Base-by-base conservation (phyloP, 106 monocot genomes). In the Chionographis japonica region DNA sequence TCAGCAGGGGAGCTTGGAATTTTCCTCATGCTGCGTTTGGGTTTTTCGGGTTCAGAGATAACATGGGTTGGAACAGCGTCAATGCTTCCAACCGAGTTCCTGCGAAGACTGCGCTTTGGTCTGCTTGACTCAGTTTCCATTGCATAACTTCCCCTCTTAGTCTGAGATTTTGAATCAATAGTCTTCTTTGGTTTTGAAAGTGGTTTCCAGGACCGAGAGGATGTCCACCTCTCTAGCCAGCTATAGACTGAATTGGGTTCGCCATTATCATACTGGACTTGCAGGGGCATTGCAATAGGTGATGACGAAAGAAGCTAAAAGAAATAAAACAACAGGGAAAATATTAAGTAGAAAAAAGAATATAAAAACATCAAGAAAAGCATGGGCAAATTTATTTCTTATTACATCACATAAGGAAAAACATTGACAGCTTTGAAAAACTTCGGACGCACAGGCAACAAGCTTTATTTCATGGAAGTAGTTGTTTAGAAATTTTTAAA, bases 221-320 rank as follows among this genome's bases (percentile, higher is more conserved):
- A 56, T 68, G 90, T 83, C 94, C 94, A 94, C 15, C 90, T 77
- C 66, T 94, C 85, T 39, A 88, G 65, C 94, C 94, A 94, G 56
- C 64, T 85, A 40, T 68, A 62, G 56, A 62, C 80, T 16, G 90
- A 87, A 81, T 94, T 90, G 3, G 85, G 75, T 39, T 88, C 80
- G 1, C n/a, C 78, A 58, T 65, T 50, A 62, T 67, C 67, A 72
- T 85, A 88, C 50, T 79, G 80, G 63, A 90, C 68, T 69, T 67
- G 75, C 53, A 94, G 74, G 56, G 94, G 81, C 72, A 74, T 79
- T 66, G 43, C 16, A 50, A 62, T 50, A 52, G 63, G 38, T 17
- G 78, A 40, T 54, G 68, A 85, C 60, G 83, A 85, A 61, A 94
- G 56, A 80, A 94, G 87, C 94, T 94, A 68, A 2, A 60, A 52